Percentiles rank a stretch among this genome's conserved stretches.
phyloP scores from a whole-genome alignment of 768 basidiomycete species.

The Russula griseocarnosa region DNA sequence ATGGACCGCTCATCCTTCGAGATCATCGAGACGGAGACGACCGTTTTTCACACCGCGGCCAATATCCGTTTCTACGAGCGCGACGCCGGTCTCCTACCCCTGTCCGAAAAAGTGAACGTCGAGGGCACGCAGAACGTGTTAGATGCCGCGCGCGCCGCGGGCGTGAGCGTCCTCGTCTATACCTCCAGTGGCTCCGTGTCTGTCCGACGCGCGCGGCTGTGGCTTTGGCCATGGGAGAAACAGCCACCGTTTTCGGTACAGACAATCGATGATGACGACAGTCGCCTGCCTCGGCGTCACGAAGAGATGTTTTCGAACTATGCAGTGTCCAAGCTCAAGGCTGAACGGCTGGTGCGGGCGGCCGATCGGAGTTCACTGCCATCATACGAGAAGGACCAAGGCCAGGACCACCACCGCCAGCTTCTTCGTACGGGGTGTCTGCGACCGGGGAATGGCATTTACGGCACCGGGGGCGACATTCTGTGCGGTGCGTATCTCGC shows the following conservation, averaged over 20 bases:
- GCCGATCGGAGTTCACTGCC: conserved; percentile 37
- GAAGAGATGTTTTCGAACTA: conserved; percentile 76
- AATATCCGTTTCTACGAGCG: conserved; percentile 78
- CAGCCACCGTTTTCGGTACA: conserved; percentile 58
- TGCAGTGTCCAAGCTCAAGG: conserved; percentile 58
- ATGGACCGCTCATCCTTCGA: neutral
- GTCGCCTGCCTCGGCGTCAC: conserved; percentile 48
- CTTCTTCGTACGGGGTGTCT: conserved; percentile 68
- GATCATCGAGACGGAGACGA: conserved; percentile 44
- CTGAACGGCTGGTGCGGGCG: conserved; percentile 47
- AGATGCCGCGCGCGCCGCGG: conserved; percentile 50
- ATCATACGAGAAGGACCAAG: conserved; percentile 35
- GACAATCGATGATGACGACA: conserved; percentile 58
- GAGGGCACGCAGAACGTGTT: conserved; percentile 65
- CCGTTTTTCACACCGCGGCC: conserved; percentile 74
- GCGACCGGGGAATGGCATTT: conserved; percentile 75
- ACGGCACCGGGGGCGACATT: conserved; percentile 72
- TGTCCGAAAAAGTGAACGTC: conserved; percentile 62
- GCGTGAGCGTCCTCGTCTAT: conserved; percentile 58
- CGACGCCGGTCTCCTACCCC: conserved; percentile 44
- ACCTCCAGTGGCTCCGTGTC: conserved; percentile 70
- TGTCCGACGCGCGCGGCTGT: conserved; percentile 54
- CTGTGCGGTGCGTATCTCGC: conserved; percentile 60
- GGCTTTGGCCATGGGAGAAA: conserved; percentile 73
- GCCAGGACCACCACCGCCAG: no score